Conservation (phyloP, 208 protist species). For the Cochliopodium minus region DNA sequence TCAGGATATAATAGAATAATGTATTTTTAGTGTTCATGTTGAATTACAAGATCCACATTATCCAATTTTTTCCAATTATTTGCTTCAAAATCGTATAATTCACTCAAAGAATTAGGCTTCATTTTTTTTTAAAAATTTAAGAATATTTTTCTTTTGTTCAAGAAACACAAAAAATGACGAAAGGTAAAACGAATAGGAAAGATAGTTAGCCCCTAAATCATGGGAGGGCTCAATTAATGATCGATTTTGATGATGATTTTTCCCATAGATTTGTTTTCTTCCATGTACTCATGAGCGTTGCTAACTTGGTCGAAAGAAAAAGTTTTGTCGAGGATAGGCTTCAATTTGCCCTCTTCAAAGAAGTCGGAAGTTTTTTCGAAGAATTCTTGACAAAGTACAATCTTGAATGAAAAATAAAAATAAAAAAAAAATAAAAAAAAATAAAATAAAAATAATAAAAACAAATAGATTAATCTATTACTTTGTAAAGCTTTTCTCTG, state of each 20-base stretch:
- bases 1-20: too few species aligned
- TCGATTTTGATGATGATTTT: not conserved
- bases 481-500: constrained; percentile 32
- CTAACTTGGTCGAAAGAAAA: not conserved
- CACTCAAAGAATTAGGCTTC: too few species aligned
- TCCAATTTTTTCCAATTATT: too few species aligned
- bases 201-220: too few species aligned
- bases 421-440: not conserved
- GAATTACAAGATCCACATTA: too few species aligned
- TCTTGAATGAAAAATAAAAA: not conserved
- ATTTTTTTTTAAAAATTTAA: too few species aligned
- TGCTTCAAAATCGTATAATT: too few species aligned
- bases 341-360: not conserved
- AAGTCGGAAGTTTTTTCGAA: not conserved
- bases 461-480: not conserved
- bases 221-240: not conserved
- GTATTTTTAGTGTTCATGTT: too few species aligned
- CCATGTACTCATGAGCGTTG: constrained; percentile 16
- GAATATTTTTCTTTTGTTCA: too few species aligned
- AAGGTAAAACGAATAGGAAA: too few species aligned
- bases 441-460: constrained; percentile 2
- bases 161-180: too few species aligned
- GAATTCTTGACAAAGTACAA: constrained; percentile 2
- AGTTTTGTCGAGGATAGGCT: not conserved
- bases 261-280: constrained; percentile 9